A percentile compares a stretch with the other conserved stretches of the same genome.
Evolutionary conservation across 1,284 basidiomycete species (phyloP).

Genomic region (Salmacisia buchloeana): DNA sequence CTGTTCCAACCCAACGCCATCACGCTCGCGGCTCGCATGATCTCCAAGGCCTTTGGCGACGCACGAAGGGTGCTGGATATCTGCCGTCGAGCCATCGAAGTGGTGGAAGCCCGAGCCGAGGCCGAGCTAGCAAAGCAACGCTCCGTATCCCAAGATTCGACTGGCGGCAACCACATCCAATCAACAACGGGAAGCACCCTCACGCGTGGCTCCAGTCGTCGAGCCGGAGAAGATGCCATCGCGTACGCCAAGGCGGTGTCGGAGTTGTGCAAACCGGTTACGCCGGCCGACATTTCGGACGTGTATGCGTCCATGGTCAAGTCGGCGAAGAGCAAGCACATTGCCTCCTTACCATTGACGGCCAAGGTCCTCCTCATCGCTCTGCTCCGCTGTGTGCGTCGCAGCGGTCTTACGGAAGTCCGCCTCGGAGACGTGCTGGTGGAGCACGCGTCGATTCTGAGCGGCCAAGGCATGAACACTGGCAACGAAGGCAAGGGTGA

Average conservation of each 20-base stretch:
- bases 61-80: slow-evolving; percentile 89
- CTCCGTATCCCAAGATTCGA: too few relatives aligned
- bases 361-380: slow-evolving; percentile 58
- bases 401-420: slow-evolving; percentile 80
- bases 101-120: slow-evolving; percentile 22
- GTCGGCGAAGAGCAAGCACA: slow-evolving; percentile 64
- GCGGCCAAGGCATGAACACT: slow-evolving; percentile 25
- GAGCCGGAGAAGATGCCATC: slow-evolving; percentile 53
- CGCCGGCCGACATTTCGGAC: slow-evolving; percentile 67
- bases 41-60: slow-evolving; percentile 88
- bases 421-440: slow-evolving; percentile 67
- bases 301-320: slow-evolving; percentile 87
- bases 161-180: too few relatives aligned
- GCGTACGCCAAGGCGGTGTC: background rate
- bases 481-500: background rate
- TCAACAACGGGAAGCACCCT: too few relatives aligned
- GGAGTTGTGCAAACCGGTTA: slow-evolving; percentile 54
- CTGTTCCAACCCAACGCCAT: slow-evolving; percentile 66
- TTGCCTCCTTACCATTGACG: slow-evolving; percentile 35
- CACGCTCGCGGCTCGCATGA: slow-evolving; percentile 81
- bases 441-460: slow-evolving; percentile 34
- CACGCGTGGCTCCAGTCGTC: slow-evolving; percentile 54
- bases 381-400: slow-evolving; percentile 72
- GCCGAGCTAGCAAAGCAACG: background rate
- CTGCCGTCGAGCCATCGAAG: slow-evolving; percentile 58